A percentile compares a stretch with the other conserved stretches of the same genome.
These are phyloP conservation scores for Zostera marina DNA, from an alignment of 116 monocot species.

Conservation along the genomic window DNA sequence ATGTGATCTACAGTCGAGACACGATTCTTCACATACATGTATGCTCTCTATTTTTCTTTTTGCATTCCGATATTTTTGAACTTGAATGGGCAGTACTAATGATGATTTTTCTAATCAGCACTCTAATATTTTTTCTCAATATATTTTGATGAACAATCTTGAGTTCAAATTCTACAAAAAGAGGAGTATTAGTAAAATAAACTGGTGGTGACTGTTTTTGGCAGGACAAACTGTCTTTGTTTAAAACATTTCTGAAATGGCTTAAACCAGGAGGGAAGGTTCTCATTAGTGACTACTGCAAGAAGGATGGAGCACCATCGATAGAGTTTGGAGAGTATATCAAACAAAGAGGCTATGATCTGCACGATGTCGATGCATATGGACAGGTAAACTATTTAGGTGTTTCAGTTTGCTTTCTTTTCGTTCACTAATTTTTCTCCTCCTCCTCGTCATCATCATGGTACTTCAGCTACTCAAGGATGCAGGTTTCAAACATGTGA, in stretches of 20 bases:
- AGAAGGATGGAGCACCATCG: slow-evolving; percentile 41
- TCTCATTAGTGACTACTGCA: slow-evolving; percentile 94
- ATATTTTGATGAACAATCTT: too few species aligned
- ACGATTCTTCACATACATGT: slow-evolving; percentile 96
- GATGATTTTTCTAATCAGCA: too few species aligned
- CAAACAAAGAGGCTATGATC: slow-evolving; percentile 85
- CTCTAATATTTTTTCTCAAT: too few species aligned
- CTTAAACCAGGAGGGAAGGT: slow-evolving; percentile 89
- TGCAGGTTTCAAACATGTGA: slow-evolving; percentile 72
- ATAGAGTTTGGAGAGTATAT: slow-evolving; percentile 74
- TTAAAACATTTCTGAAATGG: slow-evolving; percentile 73
- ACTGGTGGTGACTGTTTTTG: slow-evolving; percentile 1
- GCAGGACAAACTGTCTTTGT: slow-evolving; percentile 81
- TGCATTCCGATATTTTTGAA: background rate
- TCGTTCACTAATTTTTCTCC: background rate
- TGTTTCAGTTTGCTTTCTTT: background rate
- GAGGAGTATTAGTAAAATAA: background rate
- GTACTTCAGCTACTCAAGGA: slow-evolving; percentile 56
- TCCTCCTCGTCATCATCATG: slow-evolving; percentile 2
- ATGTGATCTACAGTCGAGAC: slow-evolving; percentile 94
- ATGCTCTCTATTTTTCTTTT: background rate
- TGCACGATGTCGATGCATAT: slow-evolving; percentile 78
- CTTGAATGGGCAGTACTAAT: background rate
- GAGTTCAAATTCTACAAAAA: too few species aligned
- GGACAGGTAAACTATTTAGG: slow-evolving; percentile 35